A percentile compares a stretch with the other conserved stretches of the same genome.
phyloP scores from a whole-genome alignment of 2,329 filamentous ascomycete genomes.

The Zymoseptoria crescenta region DNA sequence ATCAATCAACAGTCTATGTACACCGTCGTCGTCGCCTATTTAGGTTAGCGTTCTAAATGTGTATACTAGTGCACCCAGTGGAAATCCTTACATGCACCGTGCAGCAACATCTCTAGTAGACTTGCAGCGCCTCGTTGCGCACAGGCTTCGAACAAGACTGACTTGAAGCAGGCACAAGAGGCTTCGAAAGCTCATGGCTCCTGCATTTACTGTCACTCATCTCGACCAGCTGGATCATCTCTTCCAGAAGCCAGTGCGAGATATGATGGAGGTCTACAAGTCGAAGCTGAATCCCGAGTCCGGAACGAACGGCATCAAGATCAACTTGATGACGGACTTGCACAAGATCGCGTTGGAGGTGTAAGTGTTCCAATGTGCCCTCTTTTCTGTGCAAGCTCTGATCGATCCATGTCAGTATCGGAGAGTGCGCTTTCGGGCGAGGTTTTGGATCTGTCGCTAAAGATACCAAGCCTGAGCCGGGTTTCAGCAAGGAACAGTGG shows the following conservation, averaged over 20 bases:
- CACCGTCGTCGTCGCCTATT: too few species aligned
- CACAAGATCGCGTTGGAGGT: constrained; percentile 7
- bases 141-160: not conserved
- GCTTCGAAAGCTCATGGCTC: constrained; percentile 2
- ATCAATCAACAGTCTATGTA: too few species aligned
- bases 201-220: constrained; percentile 4
- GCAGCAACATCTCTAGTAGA: not conserved
- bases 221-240: constrained; percentile 3
- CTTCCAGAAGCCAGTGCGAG: not conserved
- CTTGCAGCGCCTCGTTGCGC: not conserved
- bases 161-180: constrained; percentile 3
- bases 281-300: not conserved
- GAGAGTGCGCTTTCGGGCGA: constrained; percentile 7
- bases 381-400: not conserved
- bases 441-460: constrained; percentile 5
- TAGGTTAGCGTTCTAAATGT: too few species aligned
- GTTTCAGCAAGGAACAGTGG: constrained; percentile 2
- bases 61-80: too few species aligned
- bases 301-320: not conserved
- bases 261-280: constrained; percentile 1
- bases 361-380: not conserved
- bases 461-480: constrained; percentile 1
- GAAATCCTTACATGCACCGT: too few species aligned
- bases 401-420: not conserved
- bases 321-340: constrained; percentile 6